Evolutionary conservation across 495 filamentous ascomycete genomes (phyloP), one percentile per base, ranked within the genome.

Genomic region (Beverwykella pulmonaria): DNA sequence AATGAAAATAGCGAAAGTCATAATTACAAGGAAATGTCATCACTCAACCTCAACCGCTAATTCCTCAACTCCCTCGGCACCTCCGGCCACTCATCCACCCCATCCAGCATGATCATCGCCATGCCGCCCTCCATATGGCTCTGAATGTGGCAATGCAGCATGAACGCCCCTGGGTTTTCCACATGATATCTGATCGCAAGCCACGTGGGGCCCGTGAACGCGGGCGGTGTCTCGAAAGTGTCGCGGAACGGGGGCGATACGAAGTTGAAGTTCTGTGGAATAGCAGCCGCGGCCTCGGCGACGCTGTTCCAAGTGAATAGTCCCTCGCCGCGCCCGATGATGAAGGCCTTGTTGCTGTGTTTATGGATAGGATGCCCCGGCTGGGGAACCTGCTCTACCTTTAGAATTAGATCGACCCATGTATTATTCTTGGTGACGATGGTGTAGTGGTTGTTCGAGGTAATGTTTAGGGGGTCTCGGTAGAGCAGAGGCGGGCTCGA

Each of bases 81-180:
- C 14, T 53, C 67, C 0, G 84, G 85, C 83, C 83, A 87, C 14
- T 69, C 75, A 64, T 88, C 84, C 26, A 84, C 74, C 0, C 84
- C 85, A 73, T 88, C 85, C 59, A 84, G 71, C 25, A 87, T 77
- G 0, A 77, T 79, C 73, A 87, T 62, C 0, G 74, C 76, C 83
- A 87, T 87, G 5, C 85, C 85, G 0, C 83, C 84, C 60, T 73
- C 73, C 39, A 84, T 69, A 76, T 88, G 85, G 20, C 79, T 78
- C 74, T 85, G 78, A 39, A 87, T 82, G 73, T 88, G 85, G 65
- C 86, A 87, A 72, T 88, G 85, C 48, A 88, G 61, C 39, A 87
- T 73, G 55, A 80, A 88, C 0, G 83, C 79, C 0, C 86, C 85
- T 1, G 85, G 85, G 55, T 86, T 84, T 0, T 79, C 75, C 34